These are phyloP conservation scores for Kazachstania taianensis DNA, from an alignment of 805 yeast genomes.

Conservation along the genomic window DNA sequence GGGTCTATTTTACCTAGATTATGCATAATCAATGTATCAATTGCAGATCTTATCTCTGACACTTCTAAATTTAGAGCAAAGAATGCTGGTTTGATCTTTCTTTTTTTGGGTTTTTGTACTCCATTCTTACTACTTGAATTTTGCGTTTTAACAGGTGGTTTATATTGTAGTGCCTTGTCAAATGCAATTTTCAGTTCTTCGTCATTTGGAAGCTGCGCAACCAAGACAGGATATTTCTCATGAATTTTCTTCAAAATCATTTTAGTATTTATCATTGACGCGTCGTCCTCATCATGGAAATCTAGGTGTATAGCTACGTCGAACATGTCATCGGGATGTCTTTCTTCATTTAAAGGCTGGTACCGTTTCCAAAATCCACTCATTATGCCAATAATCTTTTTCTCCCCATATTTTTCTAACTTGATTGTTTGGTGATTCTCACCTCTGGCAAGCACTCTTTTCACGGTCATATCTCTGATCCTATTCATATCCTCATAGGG, in stretches of 20 bases:
- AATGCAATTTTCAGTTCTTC: constrained; percentile 39
- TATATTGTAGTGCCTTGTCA: constrained; percentile 40
- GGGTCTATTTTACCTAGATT: constrained; percentile 1
- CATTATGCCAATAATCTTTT: constrained; percentile 53
- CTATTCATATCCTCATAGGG: constrained; percentile 30
- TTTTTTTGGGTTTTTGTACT: constrained; percentile 2
- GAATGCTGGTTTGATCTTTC: constrained; percentile 31
- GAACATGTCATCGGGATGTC: constrained; percentile 55
- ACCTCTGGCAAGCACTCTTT: constrained; percentile 60
- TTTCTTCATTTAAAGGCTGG: constrained; percentile 41
- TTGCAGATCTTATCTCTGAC: constrained; percentile 4
- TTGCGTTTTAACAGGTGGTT: constrained; percentile 33
- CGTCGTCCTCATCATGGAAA: constrained; percentile 30
- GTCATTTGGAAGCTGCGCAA: constrained; percentile 34
- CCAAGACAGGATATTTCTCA: constrained; percentile 35
- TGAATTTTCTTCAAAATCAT: constrained; percentile 33
- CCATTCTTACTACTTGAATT: constrained; percentile 1
- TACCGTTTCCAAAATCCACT: constrained; percentile 61
- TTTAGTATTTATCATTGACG: constrained; percentile 43
- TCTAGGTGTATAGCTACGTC: constrained; percentile 54
- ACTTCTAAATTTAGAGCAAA: constrained; percentile 28
- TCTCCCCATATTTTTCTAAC: constrained; percentile 35
- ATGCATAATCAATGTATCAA: constrained; percentile 1
- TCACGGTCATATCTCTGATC: constrained; percentile 43
- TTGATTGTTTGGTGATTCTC: constrained; percentile 83